These are phyloP conservation scores for Elaeis oleifera DNA, from an alignment of 202 grass and related monocot species.

Conservation along the genomic window DNA sequence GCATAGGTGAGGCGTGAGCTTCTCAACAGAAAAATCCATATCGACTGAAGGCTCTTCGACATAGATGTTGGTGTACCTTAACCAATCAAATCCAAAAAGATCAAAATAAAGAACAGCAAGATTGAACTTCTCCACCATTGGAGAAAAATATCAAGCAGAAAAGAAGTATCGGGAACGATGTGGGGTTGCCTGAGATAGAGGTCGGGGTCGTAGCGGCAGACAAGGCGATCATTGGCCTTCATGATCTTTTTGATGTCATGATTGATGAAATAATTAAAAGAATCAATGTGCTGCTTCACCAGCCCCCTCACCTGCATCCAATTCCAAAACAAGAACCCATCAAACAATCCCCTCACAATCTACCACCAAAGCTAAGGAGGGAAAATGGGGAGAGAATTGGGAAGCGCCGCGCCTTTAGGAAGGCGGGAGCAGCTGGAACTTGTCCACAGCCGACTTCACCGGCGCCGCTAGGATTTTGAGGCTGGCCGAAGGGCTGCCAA, in stretches of 20 bases:
- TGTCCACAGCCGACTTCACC: constrained; percentile 52
- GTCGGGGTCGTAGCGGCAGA: constrained; percentile 35
- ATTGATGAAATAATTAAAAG: constrained; percentile 82
- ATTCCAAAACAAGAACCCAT: neutral
- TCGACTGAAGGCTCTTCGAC: constrained; percentile 37
- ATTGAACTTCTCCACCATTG: neutral
- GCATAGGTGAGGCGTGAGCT: constrained; percentile 59
- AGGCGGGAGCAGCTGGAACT: constrained; percentile 64
- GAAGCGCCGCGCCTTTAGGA: constrained; percentile 44
- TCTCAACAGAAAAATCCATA: constrained; percentile 27
- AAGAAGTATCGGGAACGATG: neutral
- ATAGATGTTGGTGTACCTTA: constrained; percentile 45
- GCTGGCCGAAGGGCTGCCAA: no score
- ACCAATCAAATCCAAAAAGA: constrained; percentile 16
- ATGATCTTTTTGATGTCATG: constrained; percentile 70
- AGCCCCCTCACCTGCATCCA: constrained; percentile 63
- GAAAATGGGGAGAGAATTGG: neutral
- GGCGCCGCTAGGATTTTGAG: constrained; percentile 18
- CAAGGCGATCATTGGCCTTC: constrained; percentile 50
- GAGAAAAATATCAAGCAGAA: neutral
- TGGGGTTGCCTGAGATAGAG: constrained; percentile 53
- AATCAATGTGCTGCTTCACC: constrained; percentile 85
- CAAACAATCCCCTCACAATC: neutral
- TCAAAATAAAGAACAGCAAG: neutral
- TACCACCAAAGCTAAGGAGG: neutral